phyloP scores from a whole-genome alignment of 441 rosid species.

The Euphorbia corollata region DNA sequence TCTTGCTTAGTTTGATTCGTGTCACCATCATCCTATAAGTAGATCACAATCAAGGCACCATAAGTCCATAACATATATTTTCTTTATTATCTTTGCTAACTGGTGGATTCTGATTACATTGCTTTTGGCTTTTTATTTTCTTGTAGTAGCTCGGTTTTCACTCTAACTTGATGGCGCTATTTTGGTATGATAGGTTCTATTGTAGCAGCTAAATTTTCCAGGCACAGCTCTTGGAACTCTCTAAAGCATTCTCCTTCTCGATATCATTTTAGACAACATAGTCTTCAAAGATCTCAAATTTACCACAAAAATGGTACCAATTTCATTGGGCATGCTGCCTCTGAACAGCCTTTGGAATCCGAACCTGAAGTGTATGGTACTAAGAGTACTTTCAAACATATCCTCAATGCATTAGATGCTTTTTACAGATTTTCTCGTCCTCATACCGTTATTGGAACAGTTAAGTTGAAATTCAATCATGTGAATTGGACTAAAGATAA shows the following conservation, averaged over 20 bases:
- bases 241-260: conserved; percentile 22
- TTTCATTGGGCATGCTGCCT: conserved; percentile 46
- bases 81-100: too few species aligned
- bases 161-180: conserved; percentile 4
- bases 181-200: conserved; percentile 19
- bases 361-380: conserved; percentile 37
- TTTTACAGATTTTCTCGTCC: conserved; percentile 93
- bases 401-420: conserved; percentile 47
- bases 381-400: conserved; percentile 27
- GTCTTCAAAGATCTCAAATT: conserved; percentile 21
- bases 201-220: conserved; percentile 24
- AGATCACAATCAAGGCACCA: too few species aligned
- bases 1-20: too few species aligned
- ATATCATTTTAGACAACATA: conserved; percentile 25
- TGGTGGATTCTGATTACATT: too few species aligned
- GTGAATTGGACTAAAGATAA: not conserved
- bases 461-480: conserved; percentile 37
- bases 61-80: too few species aligned
- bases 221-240: conserved; percentile 30
- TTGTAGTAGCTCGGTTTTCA: not conserved
- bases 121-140: not conserved
- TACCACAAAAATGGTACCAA: conserved; percentile 27
- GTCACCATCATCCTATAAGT: too few species aligned
- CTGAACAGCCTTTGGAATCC: conserved; percentile 55
- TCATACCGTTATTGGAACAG: conserved; percentile 92